Conservation (phyloP, 495 filamentous ascomycete species). For the Talaromyces wortmannii region DNA sequence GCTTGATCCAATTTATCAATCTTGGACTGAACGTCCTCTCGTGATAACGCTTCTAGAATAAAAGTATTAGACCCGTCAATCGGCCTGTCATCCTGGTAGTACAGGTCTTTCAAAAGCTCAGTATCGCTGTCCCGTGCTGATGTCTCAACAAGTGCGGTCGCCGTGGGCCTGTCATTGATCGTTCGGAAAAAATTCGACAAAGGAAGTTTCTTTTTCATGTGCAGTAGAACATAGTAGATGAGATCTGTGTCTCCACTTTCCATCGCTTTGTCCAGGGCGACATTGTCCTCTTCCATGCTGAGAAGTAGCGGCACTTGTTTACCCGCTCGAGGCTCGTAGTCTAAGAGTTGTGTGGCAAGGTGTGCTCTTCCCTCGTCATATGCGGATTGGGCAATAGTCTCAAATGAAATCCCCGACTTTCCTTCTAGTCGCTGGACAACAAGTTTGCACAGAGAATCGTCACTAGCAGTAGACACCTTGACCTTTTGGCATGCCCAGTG, state of each 20-base stretch:
- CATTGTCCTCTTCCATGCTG: conserved; percentile 91
- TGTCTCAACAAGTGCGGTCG: conserved; percentile 83
- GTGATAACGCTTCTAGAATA: conserved; percentile 67
- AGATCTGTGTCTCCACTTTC: conserved; percentile 93
- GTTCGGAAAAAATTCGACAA: conserved; percentile 88
- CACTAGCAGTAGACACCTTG: conserved; percentile 72
- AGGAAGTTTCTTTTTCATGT: conserved; percentile 85
- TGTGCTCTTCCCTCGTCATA: conserved; percentile 87
- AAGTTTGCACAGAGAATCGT: conserved; percentile 78
- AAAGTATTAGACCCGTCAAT: conserved; percentile 85
- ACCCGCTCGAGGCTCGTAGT: conserved; percentile 88
- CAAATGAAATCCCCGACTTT: conserved; percentile 89
- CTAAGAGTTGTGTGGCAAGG: conserved; percentile 82
- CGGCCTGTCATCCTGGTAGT: conserved; percentile 94
- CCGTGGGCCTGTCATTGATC: conserved; percentile 79
- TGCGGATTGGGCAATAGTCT: conserved; percentile 86
- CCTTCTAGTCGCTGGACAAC: conserved; percentile 82
- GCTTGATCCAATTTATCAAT: conserved; percentile 83
- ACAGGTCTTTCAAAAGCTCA: conserved; percentile 87
- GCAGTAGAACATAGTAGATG: conserved; percentile 79
- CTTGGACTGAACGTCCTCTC: conserved; percentile 53
- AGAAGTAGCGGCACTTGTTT: conserved; percentile 93
- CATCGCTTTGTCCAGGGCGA: conserved; percentile 94
- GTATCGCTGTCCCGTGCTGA: conserved; percentile 69
- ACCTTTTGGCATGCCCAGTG: conserved; percentile 97